These are phyloP conservation scores for Coriolopsis trogii DNA, from an alignment of 1,284 basidiomycete species.

Conservation along the genomic window DNA sequence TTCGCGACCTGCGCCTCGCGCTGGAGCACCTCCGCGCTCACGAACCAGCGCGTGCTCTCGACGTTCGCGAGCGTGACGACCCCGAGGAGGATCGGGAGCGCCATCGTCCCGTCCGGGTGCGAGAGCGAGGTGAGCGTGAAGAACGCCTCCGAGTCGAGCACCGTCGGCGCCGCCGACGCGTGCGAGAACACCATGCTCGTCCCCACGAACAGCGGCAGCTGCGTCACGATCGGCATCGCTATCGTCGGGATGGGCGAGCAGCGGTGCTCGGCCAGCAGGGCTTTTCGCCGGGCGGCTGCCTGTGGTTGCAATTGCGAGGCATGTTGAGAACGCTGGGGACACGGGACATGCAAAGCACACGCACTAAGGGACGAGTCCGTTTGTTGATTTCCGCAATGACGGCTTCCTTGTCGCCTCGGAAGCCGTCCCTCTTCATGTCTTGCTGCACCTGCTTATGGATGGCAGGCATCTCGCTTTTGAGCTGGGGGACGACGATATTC, in stretches of 20 bases:
- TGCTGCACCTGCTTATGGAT: conserved; percentile 55
- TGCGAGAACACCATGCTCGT: conserved; percentile 63
- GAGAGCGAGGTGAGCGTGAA: conserved; percentile 71
- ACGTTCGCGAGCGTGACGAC: conserved; percentile 78
- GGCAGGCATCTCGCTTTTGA: conserved; percentile 55
- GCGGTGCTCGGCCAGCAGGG: conserved; percentile 58
- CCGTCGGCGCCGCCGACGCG: conserved; percentile 58
- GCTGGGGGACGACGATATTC: conserved; percentile 68
- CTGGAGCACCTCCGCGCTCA: conserved; percentile 56
- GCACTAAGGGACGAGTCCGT: conserved; percentile 46
- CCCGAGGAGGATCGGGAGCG: conserved; percentile 73
- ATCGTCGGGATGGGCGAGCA: conserved; percentile 66
- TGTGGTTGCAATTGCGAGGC: conserved; percentile 39
- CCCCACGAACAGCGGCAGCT: conserved; percentile 75
- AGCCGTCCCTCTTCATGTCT: conserved; percentile 59
- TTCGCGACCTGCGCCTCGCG: conserved; percentile 49
- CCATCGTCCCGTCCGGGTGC: conserved; percentile 70
- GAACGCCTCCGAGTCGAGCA: conserved; percentile 76
- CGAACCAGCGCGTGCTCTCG: conserved; percentile 73
- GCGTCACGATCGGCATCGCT: conserved; percentile 62
- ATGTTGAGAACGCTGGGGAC: no score
- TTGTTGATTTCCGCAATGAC: conserved; percentile 51
- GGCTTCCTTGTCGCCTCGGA: conserved; percentile 56
- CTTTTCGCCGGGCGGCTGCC: conserved; percentile 58
- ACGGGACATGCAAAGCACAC: conserved; percentile 9